Percentiles rank a stretch among this genome's conserved stretches.
Evolutionary conservation across 345 rosid genomes (phyloP).

Genomic region (Alliaria petiolata): DNA sequence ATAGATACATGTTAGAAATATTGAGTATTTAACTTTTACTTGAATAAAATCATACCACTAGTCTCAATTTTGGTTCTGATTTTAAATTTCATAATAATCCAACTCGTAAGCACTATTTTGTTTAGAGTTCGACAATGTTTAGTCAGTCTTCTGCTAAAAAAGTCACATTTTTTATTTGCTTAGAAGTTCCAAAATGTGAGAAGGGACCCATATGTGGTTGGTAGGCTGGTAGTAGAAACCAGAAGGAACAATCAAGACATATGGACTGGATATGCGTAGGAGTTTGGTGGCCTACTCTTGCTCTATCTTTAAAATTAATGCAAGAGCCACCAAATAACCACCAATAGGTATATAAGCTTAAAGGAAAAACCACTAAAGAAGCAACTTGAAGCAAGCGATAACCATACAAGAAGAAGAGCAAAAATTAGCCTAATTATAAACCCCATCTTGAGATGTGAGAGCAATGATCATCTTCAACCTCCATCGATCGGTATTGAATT

Average conservation of each 20-base stretch:
- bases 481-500: too few relatives aligned
- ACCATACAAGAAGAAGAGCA: neutral
- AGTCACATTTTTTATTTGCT: neutral
- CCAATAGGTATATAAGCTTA: neutral
- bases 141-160: neutral
- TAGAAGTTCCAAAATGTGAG: neutral
- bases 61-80: neutral
- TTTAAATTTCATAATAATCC: neutral
- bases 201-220: constrained; percentile 1
- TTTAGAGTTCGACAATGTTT: neutral
- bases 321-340: neutral
- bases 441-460: neutral
- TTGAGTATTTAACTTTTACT: neutral
- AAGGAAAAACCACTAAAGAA: neutral
- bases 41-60: constrained; percentile 1
- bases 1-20: neutral
- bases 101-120: neutral
- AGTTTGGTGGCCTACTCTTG: neutral
- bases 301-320: neutral
- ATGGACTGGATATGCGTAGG: neutral
- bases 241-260: neutral
- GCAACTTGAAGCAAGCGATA: neutral
- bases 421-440: neutral
- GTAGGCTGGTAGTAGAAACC: neutral
- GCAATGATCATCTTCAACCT: neutral